Percentiles rank a stretch among this genome's conserved stretches.
phyloP scores from a whole-genome alignment of 345 rosid species.

The Clarkia xantiana region DNA sequence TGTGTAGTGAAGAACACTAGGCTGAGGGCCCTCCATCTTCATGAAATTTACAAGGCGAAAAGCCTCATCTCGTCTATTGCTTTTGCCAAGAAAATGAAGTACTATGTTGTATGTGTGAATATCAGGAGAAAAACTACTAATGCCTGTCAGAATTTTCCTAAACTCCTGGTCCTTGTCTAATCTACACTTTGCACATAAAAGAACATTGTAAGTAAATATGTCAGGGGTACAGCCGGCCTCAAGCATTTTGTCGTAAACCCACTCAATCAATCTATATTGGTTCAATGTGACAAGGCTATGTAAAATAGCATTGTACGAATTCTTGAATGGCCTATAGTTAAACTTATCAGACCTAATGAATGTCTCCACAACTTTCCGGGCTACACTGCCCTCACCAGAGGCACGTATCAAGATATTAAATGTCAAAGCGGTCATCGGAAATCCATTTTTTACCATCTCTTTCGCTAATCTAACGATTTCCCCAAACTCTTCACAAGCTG shows the following conservation, averaged over 20 bases:
- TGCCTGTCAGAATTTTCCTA: constrained; percentile 51
- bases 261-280: constrained; percentile 69
- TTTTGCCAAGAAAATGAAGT: constrained; percentile 76
- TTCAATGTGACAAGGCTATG: constrained; percentile 35
- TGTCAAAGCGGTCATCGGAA: constrained; percentile 60
- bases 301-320: constrained; percentile 70
- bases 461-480: constrained; percentile 88
- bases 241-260: constrained; percentile 74
- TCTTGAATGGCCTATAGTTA: constrained; percentile 58
- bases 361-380: constrained; percentile 55
- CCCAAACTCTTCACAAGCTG: constrained; percentile 64
- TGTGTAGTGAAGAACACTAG: constrained; percentile 62
- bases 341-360: constrained; percentile 68
- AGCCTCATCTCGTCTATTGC: constrained; percentile 72
- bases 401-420: constrained; percentile 74
- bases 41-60: constrained; percentile 60
- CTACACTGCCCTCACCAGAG: constrained; percentile 64
- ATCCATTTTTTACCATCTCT: constrained; percentile 69
- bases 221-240: constrained; percentile 47
- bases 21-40: constrained; percentile 57
- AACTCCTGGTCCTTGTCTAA: constrained; percentile 58
- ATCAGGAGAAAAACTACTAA: constrained; percentile 52
- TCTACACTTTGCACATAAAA: constrained; percentile 62
- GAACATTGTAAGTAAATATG: constrained; percentile 50
- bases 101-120: constrained; percentile 65